Conservation (phyloP, 2,329 filamentous ascomycete species). For the Didymella arachidicola region DNA sequence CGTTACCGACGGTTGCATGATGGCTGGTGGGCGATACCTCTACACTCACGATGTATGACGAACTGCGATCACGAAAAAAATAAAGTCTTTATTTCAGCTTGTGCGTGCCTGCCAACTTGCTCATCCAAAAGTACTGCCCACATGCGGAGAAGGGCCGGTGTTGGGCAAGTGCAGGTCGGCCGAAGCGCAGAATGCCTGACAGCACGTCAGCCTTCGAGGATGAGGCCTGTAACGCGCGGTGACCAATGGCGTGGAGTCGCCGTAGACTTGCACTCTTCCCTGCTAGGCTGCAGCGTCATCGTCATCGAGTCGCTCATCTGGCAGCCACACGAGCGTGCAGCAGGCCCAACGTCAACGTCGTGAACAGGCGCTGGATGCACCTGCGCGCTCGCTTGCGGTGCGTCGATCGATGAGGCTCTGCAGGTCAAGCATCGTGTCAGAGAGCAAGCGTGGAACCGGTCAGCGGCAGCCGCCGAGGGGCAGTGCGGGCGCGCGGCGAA, state of each 20-base stretch:
- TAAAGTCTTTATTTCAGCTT: not conserved
- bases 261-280: conserved; percentile 9
- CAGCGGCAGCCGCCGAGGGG: conserved; percentile 18
- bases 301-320: conserved; percentile 12
- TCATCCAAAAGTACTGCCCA: not conserved
- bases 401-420: conserved; percentile 10
- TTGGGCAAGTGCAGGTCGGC: conserved; percentile 10
- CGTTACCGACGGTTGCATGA: conserved; percentile 3
- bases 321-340: not conserved
- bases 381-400: not conserved
- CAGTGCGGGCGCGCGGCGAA: conserved; percentile 6
- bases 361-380: not conserved
- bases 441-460: conserved; percentile 15
- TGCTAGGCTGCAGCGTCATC: conserved; percentile 11
- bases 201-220: conserved; percentile 12
- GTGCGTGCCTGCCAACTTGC: not conserved
- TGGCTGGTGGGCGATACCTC: conserved; percentile 7
- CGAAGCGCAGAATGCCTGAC: conserved; percentile 14
- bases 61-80: not conserved
- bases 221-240: not conserved
- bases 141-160: conserved; percentile 14
- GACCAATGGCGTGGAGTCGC: conserved; percentile 4
- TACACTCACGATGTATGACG: conserved; percentile 3
- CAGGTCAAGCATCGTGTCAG: conserved; percentile 13
- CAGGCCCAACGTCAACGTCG: not conserved